phyloP scores from a whole-genome alignment of 2,329 filamentous ascomycete genomes.

The Sphaerulina vaccinii region DNA sequence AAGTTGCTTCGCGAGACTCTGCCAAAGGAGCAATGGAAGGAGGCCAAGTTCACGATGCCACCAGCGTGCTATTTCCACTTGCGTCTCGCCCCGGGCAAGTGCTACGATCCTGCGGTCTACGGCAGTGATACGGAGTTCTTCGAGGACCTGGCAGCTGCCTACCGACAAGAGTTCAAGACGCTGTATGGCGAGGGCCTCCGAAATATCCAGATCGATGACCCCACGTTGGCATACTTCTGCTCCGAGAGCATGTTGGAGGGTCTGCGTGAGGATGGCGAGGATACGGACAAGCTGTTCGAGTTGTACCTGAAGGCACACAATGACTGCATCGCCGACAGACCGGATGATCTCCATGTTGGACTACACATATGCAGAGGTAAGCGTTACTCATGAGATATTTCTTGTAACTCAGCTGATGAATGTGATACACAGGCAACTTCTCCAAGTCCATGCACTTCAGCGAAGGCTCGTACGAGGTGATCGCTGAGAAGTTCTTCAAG shows the following conservation, averaged over 20 bases:
- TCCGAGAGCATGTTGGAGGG: conserved; percentile 39
- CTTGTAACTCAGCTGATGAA: conserved; percentile 1
- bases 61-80: conserved; percentile 41
- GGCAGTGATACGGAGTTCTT: conserved; percentile 38
- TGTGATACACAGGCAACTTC: conserved; percentile 38
- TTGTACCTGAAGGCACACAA: conserved; percentile 41
- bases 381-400: not conserved
- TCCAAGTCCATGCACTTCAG: conserved; percentile 42
- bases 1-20: conserved; percentile 35
- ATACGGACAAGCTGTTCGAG: conserved; percentile 40
- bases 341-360: conserved; percentile 40
- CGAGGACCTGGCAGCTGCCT: conserved; percentile 38
- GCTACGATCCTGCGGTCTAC: conserved; percentile 38
- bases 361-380: conserved; percentile 41
- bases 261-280: conserved; percentile 37
- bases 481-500: conserved; percentile 41
- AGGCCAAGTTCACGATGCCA: conserved; percentile 42
- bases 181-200: conserved; percentile 38
- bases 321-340: conserved; percentile 37
- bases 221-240: conserved; percentile 42
- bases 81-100: conserved; percentile 38
- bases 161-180: conserved; percentile 40
- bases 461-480: conserved; percentile 40
- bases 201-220: conserved; percentile 42
- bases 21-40: conserved; percentile 37